These are phyloP conservation scores for Ceratocystis ficicola DNA, from an alignment of 2,329 filamentous ascomycete genomes.

Conservation along the genomic window DNA sequence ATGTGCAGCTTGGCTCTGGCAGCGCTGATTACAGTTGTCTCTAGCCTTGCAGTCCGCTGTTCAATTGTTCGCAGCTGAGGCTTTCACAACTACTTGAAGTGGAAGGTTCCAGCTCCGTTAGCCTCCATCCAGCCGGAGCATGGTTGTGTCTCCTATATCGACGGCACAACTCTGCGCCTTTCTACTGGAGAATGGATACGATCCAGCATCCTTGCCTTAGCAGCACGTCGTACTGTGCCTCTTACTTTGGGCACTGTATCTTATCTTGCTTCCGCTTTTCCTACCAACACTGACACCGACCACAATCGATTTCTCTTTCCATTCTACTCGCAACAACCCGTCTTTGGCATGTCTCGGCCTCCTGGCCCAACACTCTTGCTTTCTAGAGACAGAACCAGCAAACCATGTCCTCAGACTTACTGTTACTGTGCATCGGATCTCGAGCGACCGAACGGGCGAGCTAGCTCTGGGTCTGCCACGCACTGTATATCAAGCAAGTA, in stretches of 20 bases:
- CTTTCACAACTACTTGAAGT: no score
- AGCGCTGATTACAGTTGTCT: no score
- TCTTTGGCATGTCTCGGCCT: not conserved
- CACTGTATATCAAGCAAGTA: not conserved
- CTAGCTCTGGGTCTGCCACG: not conserved
- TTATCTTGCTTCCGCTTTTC: not conserved
- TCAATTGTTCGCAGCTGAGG: no score
- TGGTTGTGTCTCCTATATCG: not conserved
- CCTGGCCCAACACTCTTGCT: no score
- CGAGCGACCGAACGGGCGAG: not conserved
- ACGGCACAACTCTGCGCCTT: not conserved
- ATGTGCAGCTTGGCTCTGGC: not conserved
- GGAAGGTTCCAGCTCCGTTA: no score
- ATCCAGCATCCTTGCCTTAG: not conserved
- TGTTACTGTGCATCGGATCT: not conserved
- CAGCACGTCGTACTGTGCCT: not conserved
- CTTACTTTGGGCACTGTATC: not conserved
- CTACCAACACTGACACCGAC: no score
- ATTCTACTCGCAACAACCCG: not conserved
- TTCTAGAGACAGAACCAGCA: no score
- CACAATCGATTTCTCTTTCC: not conserved
- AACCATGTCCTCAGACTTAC: not conserved
- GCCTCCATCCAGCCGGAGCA: no score
- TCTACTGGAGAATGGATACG: not conserved
- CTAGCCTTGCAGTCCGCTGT: no score